phyloP scores from a whole-genome alignment of 2,329 filamentous ascomycete species.

The Beauveria bassiana region DNA sequence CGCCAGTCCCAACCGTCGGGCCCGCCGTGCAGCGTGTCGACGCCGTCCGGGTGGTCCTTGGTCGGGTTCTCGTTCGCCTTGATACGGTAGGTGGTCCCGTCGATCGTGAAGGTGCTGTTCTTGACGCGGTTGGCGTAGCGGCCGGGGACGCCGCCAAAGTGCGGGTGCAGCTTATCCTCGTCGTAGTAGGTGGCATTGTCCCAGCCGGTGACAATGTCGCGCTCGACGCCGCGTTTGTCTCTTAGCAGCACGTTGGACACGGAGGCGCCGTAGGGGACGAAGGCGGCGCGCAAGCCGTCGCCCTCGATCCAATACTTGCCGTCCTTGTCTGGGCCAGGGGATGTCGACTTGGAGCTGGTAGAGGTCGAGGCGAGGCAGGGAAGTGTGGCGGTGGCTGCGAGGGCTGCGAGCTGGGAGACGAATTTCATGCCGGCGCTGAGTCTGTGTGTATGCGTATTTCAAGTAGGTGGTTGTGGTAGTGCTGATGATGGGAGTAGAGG shows the following conservation, averaged over 20 bases:
- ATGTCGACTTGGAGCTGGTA: slow-evolving; percentile 12
- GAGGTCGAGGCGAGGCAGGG: slow-evolving; percentile 12
- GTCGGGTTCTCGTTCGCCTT: slow-evolving; percentile 56
- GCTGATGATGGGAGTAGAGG: not conserved
- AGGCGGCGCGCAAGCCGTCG: slow-evolving; percentile 57
- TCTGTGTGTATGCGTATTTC: not conserved
- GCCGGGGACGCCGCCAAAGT: slow-evolving; percentile 66
- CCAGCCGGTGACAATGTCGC: slow-evolving; percentile 66
- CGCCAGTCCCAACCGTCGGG: slow-evolving; percentile 68
- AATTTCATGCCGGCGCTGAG: slow-evolving; percentile 17
- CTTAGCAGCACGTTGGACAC: slow-evolving; percentile 64
- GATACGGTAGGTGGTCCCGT: slow-evolving; percentile 52
- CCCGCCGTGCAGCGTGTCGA: slow-evolving; percentile 62
- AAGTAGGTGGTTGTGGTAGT: not conserved
- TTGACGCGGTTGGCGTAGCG: slow-evolving; percentile 77
- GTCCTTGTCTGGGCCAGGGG: slow-evolving; percentile 40
- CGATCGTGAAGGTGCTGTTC: slow-evolving; percentile 65
- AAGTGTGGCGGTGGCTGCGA: slow-evolving; percentile 15
- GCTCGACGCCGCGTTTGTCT: slow-evolving; percentile 58
- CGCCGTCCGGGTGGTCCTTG: slow-evolving; percentile 39
- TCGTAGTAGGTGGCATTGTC: slow-evolving; percentile 69
- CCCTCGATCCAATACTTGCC: slow-evolving; percentile 68
- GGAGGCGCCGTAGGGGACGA: slow-evolving; percentile 68
- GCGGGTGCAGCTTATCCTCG: slow-evolving; percentile 56
- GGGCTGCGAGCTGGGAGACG: slow-evolving; percentile 10